phyloP scores from a whole-genome alignment of 2,329 filamentous ascomycete species.

The Fusarium chaquense region DNA sequence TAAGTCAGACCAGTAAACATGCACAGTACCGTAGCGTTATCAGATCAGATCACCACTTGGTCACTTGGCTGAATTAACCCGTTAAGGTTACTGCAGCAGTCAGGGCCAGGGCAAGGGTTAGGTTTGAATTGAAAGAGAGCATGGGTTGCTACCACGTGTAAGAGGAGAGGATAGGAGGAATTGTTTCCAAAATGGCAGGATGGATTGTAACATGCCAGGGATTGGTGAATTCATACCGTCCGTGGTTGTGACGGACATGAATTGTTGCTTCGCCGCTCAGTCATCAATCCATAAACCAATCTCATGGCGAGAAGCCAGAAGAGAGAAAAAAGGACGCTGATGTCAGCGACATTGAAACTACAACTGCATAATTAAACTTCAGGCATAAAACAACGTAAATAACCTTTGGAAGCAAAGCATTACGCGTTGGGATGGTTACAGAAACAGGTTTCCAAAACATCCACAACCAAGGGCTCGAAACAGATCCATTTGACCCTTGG shows the following conservation, averaged over 20 bases:
- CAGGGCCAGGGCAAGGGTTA: slow-evolving; percentile 38
- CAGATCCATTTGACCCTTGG: slow-evolving; percentile 14
- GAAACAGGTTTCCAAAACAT: slow-evolving; percentile 21
- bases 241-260: not conserved
- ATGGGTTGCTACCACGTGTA: slow-evolving; percentile 41
- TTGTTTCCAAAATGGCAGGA: slow-evolving; percentile 1
- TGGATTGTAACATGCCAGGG: slow-evolving; percentile 1
- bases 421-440: slow-evolving; percentile 13
- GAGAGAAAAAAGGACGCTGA: not conserved
- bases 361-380: slow-evolving; percentile 23
- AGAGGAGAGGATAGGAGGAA: slow-evolving; percentile 15
- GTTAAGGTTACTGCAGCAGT: slow-evolving; percentile 20
- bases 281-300: not conserved
- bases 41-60: slow-evolving; percentile 37
- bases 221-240: not conserved
- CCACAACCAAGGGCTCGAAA: slow-evolving; percentile 32
- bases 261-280: not conserved
- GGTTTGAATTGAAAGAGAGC: slow-evolving; percentile 14
- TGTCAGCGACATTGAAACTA: slow-evolving; percentile 16
- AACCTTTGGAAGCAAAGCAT: slow-evolving; percentile 1
- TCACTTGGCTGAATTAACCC: slow-evolving; percentile 29
- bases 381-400: slow-evolving; percentile 18
- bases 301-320: slow-evolving; percentile 5
- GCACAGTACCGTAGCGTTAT: slow-evolving; percentile 29
- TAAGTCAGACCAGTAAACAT: slow-evolving; percentile 10